phyloP scores from a whole-genome alignment of 305 asterid genomes.

The Solanum chacoense region DNA sequence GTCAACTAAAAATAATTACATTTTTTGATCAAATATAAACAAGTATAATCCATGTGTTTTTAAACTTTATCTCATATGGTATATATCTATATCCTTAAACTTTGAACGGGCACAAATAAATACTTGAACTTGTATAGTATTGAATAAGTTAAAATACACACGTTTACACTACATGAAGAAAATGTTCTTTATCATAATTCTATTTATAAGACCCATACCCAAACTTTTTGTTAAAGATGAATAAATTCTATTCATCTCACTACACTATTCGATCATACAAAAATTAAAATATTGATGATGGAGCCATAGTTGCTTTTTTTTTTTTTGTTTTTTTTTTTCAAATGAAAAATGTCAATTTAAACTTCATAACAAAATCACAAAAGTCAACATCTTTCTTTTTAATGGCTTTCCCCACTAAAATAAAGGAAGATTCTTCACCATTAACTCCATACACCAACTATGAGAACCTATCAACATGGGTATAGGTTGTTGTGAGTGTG shows the following conservation, averaged over 20 bases:
- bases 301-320: background rate
- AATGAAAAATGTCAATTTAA: background rate
- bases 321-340: background rate
- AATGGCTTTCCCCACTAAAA: background rate
- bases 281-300: background rate
- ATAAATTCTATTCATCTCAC: background rate
- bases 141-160: no score
- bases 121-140: no score
- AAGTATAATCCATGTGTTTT: background rate
- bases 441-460: background rate
- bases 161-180: background rate
- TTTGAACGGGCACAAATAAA: accelerated
- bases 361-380: background rate
- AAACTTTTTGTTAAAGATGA: background rate
- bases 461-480: background rate
- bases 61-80: no score
- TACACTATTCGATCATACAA: background rate
- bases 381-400: background rate
- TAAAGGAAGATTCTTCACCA: background rate
- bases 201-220: background rate
- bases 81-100: no score
- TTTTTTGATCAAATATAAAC: background rate
- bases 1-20: no score
- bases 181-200: background rate
- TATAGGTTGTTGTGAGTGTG: accelerated